Percentiles rank a stretch among this genome's conserved stretches.
These are phyloP conservation scores for Neurospora sp. DNA, from an alignment of 495 filamentous ascomycete species.

Conservation along the genomic window DNA sequence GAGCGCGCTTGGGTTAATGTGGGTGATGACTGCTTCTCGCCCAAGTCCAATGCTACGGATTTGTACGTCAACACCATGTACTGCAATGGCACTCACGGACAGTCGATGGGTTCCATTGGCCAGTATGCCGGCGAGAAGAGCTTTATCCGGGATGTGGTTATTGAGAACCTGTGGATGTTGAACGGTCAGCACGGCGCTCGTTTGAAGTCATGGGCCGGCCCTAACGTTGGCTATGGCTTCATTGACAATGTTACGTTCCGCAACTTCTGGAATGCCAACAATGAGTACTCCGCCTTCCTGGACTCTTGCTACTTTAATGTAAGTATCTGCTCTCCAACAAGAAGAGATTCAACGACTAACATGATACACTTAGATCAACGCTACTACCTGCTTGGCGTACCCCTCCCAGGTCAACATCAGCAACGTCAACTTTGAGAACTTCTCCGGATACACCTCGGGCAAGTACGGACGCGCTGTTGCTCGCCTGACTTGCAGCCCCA, in stretches of 20 bases:
- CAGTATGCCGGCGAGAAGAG: constrained; percentile 44
- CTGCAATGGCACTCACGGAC: constrained; percentile 49
- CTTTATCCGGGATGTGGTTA: constrained; percentile 43
- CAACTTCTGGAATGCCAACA: constrained; percentile 46
- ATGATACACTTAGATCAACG: constrained; percentile 8
- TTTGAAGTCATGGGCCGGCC: constrained; percentile 47
- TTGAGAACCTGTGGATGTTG: constrained; percentile 47
- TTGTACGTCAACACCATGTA: constrained; percentile 47
- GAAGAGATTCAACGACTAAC: background rate
- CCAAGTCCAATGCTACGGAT: constrained; percentile 49
- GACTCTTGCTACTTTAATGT: constrained; percentile 52
- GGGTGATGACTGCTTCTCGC: constrained; percentile 51
- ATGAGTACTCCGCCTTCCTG: constrained; percentile 42
- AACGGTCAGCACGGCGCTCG: constrained; percentile 48
- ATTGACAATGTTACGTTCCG: constrained; percentile 51
- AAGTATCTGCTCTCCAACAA: constrained; percentile 14
- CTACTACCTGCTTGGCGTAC: constrained; percentile 35
- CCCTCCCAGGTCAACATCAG: constrained; percentile 47
- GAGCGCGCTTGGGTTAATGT: constrained; percentile 42
- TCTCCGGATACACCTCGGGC: constrained; percentile 43
- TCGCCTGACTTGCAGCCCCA: constrained; percentile 39
- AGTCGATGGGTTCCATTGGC: constrained; percentile 48
- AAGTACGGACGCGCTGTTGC: constrained; percentile 39
- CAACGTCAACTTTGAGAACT: constrained; percentile 44
- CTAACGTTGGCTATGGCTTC: constrained; percentile 43